Percentiles rank a stretch among this genome's conserved stretches.
Evolutionary conservation across 1,139 yeast species (phyloP).

Genomic region (Zhuliangozyma blackwelliae): DNA sequence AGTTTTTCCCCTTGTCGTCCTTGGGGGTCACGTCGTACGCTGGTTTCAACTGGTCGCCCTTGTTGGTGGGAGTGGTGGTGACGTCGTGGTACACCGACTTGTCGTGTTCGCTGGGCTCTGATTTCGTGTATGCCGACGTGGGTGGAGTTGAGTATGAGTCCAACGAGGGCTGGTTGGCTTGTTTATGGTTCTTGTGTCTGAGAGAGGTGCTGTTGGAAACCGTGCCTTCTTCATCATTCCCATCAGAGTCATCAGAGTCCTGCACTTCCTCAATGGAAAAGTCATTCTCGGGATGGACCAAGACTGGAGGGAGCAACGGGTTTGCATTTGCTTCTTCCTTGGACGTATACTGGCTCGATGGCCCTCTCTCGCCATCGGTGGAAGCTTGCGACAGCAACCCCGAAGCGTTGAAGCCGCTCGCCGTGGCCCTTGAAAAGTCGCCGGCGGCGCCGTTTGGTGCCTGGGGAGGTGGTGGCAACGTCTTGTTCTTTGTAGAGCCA

Average conservation of each 20-base stretch:
- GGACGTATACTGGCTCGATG: too few relatives aligned
- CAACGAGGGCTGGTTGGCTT: background rate
- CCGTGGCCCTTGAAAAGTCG: too few relatives aligned
- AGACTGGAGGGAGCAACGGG: too few relatives aligned
- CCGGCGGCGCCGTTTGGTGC: too few relatives aligned
- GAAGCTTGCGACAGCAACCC: too few relatives aligned
- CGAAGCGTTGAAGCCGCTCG: too few relatives aligned
- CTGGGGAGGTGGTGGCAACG: slow-evolving; percentile 29
- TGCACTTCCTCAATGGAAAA: slow-evolving; percentile 38
- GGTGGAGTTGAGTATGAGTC: slow-evolving; percentile 7
- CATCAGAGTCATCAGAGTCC: slow-evolving; percentile 35
- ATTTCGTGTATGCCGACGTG: slow-evolving; percentile 4
- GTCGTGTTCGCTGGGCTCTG: slow-evolving; percentile 2
- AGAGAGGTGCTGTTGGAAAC: slow-evolving; percentile 7
- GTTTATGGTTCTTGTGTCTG: slow-evolving; percentile 7
- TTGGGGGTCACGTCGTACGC: slow-evolving; percentile 20
- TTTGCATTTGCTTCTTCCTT: too few relatives aligned
- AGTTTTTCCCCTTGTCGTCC: slow-evolving; percentile 18
- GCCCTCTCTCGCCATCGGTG: too few relatives aligned
- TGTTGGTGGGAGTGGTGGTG: slow-evolving; percentile 16
- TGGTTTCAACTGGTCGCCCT: slow-evolving; percentile 16
- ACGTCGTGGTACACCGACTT: slow-evolving; percentile 17
- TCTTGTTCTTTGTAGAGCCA: slow-evolving; percentile 22
- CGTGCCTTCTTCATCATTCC: slow-evolving; percentile 9
- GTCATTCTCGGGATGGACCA: slow-evolving; percentile 14